These are phyloP conservation scores for Pseudogymnoascus sp. DNA, from an alignment of 2,329 filamentous ascomycete genomes.

Conservation along the genomic window DNA sequence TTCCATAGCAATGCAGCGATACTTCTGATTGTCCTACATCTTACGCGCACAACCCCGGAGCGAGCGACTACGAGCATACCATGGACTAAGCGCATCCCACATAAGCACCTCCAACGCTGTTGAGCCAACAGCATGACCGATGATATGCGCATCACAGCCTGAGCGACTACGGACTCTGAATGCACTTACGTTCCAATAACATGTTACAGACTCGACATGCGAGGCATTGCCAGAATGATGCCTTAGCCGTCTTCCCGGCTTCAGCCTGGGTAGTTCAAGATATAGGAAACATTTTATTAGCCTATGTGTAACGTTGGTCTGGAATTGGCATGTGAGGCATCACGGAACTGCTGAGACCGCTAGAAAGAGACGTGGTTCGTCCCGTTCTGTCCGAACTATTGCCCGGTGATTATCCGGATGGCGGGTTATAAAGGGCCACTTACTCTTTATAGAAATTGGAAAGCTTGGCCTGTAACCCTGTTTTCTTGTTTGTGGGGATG, in stretches of 20 bases:
- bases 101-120: too few relatives aligned
- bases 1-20: background rate
- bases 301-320: background rate
- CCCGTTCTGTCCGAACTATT: background rate
- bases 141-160: background rate
- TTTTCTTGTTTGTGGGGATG: background rate
- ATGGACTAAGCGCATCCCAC: background rate
- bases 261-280: background rate
- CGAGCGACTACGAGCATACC: background rate
- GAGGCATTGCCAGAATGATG: background rate
- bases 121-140: background rate
- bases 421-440: background rate
- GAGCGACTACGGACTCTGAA: background rate
- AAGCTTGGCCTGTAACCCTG: background rate
- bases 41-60: background rate
- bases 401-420: background rate
- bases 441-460: background rate
- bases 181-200: background rate
- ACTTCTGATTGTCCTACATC: background rate
- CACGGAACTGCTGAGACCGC: background rate
- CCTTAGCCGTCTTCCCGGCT: background rate
- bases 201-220: background rate
- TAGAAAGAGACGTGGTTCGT: background rate
- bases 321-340: background rate
- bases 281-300: background rate